Evolutionary conservation across 2,329 filamentous ascomycete genomes (phyloP).

Genomic region (Rhynchosporium graminicola): DNA sequence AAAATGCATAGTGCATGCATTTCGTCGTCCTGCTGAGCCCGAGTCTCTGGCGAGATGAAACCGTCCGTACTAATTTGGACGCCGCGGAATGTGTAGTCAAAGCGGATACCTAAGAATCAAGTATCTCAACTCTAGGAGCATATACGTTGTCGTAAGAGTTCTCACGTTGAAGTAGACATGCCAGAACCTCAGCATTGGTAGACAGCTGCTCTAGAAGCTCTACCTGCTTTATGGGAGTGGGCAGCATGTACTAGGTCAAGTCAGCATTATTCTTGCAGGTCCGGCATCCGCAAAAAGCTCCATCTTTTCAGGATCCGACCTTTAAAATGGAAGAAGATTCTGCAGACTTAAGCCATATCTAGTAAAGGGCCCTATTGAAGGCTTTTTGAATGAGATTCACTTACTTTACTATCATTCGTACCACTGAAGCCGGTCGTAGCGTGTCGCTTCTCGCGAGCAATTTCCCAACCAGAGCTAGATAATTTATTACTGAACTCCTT

Average conservation of each 20-base stretch:
- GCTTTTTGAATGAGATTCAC: neutral
- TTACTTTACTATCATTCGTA: conserved; percentile 19
- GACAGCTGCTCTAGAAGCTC: conserved; percentile 57
- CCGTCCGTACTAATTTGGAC: conserved; percentile 39
- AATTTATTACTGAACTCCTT: conserved; percentile 65
- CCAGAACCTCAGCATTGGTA: conserved; percentile 68
- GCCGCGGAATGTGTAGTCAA: conserved; percentile 21
- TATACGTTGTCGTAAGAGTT: conserved; percentile 45
- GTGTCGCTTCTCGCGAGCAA: conserved; percentile 49
- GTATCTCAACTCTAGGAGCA: conserved; percentile 28
- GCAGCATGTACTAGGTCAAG: conserved; percentile 15
- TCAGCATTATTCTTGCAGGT: neutral
- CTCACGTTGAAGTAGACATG: conserved; percentile 55
- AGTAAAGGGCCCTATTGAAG: neutral
- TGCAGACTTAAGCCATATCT: neutral
- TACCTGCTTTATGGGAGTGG: conserved; percentile 49
- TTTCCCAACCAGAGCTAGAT: conserved; percentile 67
- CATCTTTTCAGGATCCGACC: neutral
- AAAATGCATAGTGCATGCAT: conserved; percentile 37
- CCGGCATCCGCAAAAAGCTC: neutral
- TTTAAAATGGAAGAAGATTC: neutral
- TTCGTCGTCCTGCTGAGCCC: conserved; percentile 13
- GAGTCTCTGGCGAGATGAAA: conserved; percentile 37
- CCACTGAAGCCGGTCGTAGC: conserved; percentile 64
- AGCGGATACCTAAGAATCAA: conserved; percentile 52